Evolutionary conservation across 1,139 yeast genomes (phyloP).

Genomic region (Debaryomyces nepalensis): DNA sequence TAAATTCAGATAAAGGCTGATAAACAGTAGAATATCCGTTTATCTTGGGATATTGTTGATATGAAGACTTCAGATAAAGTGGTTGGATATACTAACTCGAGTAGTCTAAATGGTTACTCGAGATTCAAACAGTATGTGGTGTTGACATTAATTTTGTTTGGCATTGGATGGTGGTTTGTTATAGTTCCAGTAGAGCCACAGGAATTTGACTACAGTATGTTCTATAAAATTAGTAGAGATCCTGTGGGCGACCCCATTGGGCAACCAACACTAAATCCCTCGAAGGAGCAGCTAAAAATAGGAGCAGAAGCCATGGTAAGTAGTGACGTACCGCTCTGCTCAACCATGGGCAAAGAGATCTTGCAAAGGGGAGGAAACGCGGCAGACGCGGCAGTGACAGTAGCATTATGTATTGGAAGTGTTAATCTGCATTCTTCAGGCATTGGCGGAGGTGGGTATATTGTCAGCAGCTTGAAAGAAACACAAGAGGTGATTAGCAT

Average conservation of each 20-base stretch:
- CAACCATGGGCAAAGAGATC: slow-evolving; percentile 67
- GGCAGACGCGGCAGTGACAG: slow-evolving; percentile 91
- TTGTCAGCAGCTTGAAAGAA: slow-evolving; percentile 54
- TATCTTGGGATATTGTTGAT: background rate
- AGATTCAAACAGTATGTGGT: background rate
- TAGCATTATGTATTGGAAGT: slow-evolving; percentile 86
- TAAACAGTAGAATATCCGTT: background rate
- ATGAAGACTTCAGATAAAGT: background rate
- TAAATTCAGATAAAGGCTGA: slow-evolving; percentile 1
- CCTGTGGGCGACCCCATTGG: slow-evolving; percentile 39
- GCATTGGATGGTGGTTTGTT: slow-evolving; percentile 5
- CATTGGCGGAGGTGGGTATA: slow-evolving; percentile 90
- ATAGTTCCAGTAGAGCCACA: background rate
- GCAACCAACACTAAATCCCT: slow-evolving; percentile 41
- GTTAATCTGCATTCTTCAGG: slow-evolving; percentile 86
- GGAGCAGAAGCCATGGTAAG: slow-evolving; percentile 69
- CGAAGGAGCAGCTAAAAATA: slow-evolving; percentile 29
- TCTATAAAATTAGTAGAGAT: slow-evolving; percentile 18
- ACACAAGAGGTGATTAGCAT: slow-evolving; percentile 58
- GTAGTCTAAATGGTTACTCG: background rate
- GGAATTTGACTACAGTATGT: slow-evolving; percentile 11
- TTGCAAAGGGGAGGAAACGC: slow-evolving; percentile 72
- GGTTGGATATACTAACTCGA: background rate
- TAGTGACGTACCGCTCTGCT: slow-evolving; percentile 74
- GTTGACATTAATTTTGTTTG: background rate